Percentiles rank a stretch among this genome's conserved stretches.
These are phyloP conservation scores for Chalara sp. DNA, from an alignment of 2,329 filamentous ascomycete species.

Conservation along the genomic window DNA sequence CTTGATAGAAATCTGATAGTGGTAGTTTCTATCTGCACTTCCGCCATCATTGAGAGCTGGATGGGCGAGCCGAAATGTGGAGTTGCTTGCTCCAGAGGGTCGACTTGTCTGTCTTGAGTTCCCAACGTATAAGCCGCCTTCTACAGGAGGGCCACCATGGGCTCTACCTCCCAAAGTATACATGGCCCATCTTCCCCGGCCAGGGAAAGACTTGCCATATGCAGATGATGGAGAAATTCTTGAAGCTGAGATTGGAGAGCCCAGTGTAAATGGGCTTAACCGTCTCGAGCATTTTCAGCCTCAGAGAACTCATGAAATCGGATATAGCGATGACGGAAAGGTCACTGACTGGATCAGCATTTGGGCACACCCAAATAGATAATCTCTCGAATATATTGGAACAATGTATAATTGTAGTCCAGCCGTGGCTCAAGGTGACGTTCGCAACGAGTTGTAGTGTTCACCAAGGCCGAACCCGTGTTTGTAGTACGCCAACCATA, in stretches of 20 bases:
- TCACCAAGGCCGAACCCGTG: conserved; percentile 92
- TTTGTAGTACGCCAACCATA: conserved; percentile 91
- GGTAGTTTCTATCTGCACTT: conserved; percentile 56
- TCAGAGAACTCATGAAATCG: conserved; percentile 40
- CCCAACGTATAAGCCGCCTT: conserved; percentile 63
- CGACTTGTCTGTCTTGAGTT: conserved; percentile 66
- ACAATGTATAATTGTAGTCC: too few relatives aligned
- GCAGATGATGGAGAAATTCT: conserved; percentile 44
- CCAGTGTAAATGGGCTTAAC: conserved; percentile 31
- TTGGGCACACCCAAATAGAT: conserved; percentile 34
- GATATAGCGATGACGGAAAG: conserved; percentile 37
- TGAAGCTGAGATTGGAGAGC: conserved; percentile 38
- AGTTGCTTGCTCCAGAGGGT: conserved; percentile 43
- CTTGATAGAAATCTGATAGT: conserved; percentile 5
- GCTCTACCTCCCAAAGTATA: conserved; percentile 64
- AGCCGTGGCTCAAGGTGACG: conserved; percentile 16
- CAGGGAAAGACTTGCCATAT: conserved; percentile 62
- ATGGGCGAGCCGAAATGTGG: conserved; percentile 47
- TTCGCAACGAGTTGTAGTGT: conserved; percentile 87
- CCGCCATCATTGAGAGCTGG: conserved; percentile 43
- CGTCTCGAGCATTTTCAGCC: conserved; percentile 45
- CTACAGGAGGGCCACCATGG: conserved; percentile 65
- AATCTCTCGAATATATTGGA: neutral
- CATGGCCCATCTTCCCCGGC: conserved; percentile 60
- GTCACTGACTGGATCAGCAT: conserved; percentile 48